Conservation (phyloP, 345 rosid genomes). For the Capsella bursapastoris region DNA sequence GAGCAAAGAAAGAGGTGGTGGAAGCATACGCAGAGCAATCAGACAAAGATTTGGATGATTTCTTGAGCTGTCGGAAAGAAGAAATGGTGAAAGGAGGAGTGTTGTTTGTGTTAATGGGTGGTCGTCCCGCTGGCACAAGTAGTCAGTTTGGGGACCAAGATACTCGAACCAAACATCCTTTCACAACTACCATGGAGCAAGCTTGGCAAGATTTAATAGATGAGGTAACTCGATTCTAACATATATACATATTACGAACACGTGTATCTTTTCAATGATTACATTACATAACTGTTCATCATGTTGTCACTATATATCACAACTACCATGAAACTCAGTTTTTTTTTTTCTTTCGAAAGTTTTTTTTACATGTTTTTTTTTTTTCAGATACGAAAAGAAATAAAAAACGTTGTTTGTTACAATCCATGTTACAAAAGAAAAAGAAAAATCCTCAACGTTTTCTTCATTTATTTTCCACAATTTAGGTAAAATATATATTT, state of each 20-base stretch:
- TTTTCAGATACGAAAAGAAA: neutral
- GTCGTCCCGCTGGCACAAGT: conserved; percentile 51
- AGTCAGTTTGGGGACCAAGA: conserved; percentile 58
- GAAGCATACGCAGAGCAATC: conserved; percentile 62
- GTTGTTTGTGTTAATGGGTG: conserved; percentile 61
- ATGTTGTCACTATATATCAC: conserved; percentile 23
- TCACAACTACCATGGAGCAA: conserved; percentile 63
- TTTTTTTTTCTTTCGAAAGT: neutral
- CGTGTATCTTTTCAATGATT: conserved; percentile 27
- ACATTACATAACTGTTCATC: conserved; percentile 30
- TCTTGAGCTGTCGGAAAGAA: conserved; percentile 59
- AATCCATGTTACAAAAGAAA: neutral
- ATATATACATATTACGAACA: neutral
- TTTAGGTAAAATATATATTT: neutral
- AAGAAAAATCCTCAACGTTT: neutral
- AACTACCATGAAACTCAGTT: neutral
- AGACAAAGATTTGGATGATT: conserved; percentile 57
- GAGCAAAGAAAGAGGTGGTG: conserved; percentile 54
- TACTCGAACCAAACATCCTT: conserved; percentile 62
- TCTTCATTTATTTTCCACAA: neutral
- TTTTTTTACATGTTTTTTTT: neutral
- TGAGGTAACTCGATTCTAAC: conserved; percentile 47
- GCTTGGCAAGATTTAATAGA: conserved; percentile 67
- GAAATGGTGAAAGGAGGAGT: conserved; percentile 62
- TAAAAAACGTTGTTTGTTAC: neutral